These are phyloP conservation scores for Aspergillus jensenii DNA, from an alignment of 2,329 filamentous ascomycete genomes.

Conservation along the genomic window DNA sequence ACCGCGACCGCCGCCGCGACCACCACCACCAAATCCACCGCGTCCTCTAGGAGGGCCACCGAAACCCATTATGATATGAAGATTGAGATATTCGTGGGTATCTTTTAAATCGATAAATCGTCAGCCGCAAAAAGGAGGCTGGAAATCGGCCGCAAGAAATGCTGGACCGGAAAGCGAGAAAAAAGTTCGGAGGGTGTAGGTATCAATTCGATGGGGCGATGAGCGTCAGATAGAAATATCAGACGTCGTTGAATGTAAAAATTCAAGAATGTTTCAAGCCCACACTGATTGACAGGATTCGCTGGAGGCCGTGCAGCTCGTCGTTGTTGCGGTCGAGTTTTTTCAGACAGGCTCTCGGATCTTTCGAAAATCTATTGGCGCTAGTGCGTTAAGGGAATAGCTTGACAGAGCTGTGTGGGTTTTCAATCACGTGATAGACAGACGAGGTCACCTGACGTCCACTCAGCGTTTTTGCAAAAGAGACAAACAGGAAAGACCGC, in stretches of 20 bases:
- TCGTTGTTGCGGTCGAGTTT: slow-evolving; percentile 41
- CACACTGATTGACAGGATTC: slow-evolving; percentile 28
- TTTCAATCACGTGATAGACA: slow-evolving; percentile 27
- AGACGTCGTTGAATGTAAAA: not conserved
- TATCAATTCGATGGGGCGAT: slow-evolving; percentile 10
- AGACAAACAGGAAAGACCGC: too few relatives aligned
- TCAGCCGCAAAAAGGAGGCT: slow-evolving; percentile 13
- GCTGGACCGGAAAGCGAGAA: slow-evolving; percentile 8
- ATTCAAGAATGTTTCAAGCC: slow-evolving; percentile 22
- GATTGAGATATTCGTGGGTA: slow-evolving; percentile 7
- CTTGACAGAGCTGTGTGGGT: slow-evolving; percentile 18
- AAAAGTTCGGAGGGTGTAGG: slow-evolving; percentile 11
- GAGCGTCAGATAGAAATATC: not conserved
- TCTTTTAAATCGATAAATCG: slow-evolving; percentile 5
- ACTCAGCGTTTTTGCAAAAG: too few relatives aligned
- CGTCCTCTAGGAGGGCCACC: slow-evolving; percentile 30
- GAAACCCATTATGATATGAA: slow-evolving; percentile 34
- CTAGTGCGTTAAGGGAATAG: slow-evolving; percentile 31
- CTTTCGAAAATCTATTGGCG: slow-evolving; percentile 40
- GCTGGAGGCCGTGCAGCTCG: slow-evolving; percentile 36
- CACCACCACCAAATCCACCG: slow-evolving; percentile 35
- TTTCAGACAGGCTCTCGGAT: slow-evolving; percentile 37
- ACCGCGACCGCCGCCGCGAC: slow-evolving; percentile 44
- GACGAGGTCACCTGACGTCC: not conserved
- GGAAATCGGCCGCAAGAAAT: slow-evolving; percentile 2